These are phyloP conservation scores for Coriolopsis trogii DNA, from an alignment of 1,284 basidiomycete genomes.

Conservation along the genomic window DNA sequence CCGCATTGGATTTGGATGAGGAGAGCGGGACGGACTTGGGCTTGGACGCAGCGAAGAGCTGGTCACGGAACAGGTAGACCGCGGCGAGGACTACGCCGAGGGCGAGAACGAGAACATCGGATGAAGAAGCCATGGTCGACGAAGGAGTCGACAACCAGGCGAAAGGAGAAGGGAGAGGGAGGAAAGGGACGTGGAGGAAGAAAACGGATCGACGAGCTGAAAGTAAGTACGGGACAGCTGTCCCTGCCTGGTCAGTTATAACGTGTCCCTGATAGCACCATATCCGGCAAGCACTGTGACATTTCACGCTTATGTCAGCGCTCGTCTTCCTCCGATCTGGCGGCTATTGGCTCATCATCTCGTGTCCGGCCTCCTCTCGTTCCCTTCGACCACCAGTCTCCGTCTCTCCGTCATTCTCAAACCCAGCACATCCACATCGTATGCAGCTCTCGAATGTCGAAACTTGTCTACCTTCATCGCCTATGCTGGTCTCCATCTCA, in stretches of 20 bases:
- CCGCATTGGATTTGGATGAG: constrained; percentile 53
- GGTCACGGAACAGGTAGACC: constrained; percentile 79
- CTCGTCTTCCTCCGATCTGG: neutral
- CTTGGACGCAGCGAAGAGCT: constrained; percentile 65
- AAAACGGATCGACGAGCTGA: constrained; percentile 8
- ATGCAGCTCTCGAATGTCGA: too few species aligned
- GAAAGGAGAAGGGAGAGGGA: constrained; percentile 14
- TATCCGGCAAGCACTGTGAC: constrained; percentile 10
- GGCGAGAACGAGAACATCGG: constrained; percentile 71
- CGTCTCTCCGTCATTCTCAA: too few species aligned
- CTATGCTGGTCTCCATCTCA: too few species aligned
- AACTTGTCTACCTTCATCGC: too few species aligned
- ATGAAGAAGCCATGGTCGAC: constrained; percentile 51
- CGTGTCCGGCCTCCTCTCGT: too few species aligned
- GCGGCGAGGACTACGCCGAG: constrained; percentile 74
- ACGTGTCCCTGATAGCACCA: constrained; percentile 3
- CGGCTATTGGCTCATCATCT: too few species aligned
- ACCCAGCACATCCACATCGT: too few species aligned
- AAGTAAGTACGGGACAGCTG: neutral
- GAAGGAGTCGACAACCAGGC: constrained; percentile 35
- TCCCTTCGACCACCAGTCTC: too few species aligned
- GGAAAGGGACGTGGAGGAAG: constrained; percentile 10
- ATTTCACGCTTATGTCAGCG: constrained; percentile 15
- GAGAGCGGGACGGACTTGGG: constrained; percentile 54
- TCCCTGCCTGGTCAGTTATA: constrained; percentile 12